Evolutionary conservation across 768 basidiomycete species (phyloP).

Genomic region (Termitomyces sp.): DNA sequence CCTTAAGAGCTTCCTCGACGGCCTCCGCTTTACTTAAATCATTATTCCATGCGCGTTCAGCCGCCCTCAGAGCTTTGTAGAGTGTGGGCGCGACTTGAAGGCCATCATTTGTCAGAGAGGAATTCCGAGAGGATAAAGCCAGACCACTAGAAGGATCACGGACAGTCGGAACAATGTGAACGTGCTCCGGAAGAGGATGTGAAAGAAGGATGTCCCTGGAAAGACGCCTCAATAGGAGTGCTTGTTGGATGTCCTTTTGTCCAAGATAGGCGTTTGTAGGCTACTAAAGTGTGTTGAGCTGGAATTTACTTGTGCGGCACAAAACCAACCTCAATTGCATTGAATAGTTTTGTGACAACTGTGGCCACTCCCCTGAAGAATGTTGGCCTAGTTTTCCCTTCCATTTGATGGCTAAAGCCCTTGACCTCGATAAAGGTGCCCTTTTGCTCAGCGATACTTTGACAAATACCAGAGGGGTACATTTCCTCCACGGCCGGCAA

Average conservation of each 20-base stretch:
- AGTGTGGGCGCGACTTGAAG: conserved; percentile 64
- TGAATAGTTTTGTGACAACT: conserved; percentile 92
- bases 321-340: conserved; percentile 69
- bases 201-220: conserved; percentile 75
- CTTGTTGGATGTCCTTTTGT: conserved; percentile 98
- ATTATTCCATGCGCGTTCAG: conserved; percentile 46
- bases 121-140: conserved; percentile 89
- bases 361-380: conserved; percentile 97
- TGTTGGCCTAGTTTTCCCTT: conserved; percentile 78
- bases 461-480: conserved; percentile 89
- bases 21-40: conserved; percentile 47
- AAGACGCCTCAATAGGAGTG: conserved; percentile 75
- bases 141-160: conserved; percentile 62
- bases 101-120: conserved; percentile 65
- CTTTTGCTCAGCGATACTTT: conserved; percentile 64
- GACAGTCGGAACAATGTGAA: conserved; percentile 86
- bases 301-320: not conserved
- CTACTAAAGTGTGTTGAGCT: conserved; percentile 31
- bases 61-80: conserved; percentile 59
- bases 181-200: conserved; percentile 61
- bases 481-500: conserved; percentile 75
- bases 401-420: conserved; percentile 90
- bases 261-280: conserved; percentile 94
- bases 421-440: conserved; percentile 93
- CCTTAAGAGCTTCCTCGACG: conserved; percentile 33